Evolutionary conservation across 805 yeast genomes (phyloP).

Genomic region (Komagataella populi): DNA sequence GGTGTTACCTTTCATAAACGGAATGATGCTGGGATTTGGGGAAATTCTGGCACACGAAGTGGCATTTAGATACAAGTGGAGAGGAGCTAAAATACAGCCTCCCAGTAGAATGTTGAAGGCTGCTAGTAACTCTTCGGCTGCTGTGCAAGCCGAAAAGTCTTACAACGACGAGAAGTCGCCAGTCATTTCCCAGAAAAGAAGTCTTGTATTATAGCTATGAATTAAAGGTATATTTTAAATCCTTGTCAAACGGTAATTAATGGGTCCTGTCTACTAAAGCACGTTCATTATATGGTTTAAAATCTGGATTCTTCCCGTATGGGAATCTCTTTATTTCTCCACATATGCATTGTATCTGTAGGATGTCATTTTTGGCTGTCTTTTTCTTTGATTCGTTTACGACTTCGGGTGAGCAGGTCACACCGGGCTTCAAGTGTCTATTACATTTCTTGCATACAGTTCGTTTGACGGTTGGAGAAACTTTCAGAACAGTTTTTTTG

Average conservation of each 20-base stretch:
- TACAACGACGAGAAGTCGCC: not conserved
- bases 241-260: not conserved
- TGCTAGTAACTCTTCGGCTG: not conserved
- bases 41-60: conserved; percentile 89
- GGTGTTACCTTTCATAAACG: conserved; percentile 79
- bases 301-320: conserved; percentile 39
- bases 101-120: not conserved
- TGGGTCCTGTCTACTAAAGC: not conserved
- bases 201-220: not conserved
- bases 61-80: conserved; percentile 69
- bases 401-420: conserved; percentile 22
- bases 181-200: not conserved
- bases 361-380: conserved; percentile 25
- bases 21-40: conserved; percentile 92
- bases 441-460: conserved; percentile 57
- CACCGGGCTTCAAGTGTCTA: conserved; percentile 34
- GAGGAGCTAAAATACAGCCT: conserved; percentile 42
- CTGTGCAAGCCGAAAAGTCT: not conserved
- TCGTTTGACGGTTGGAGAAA: conserved; percentile 56
- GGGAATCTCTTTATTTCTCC: conserved; percentile 43
- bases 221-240: not conserved
- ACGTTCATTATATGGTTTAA: conserved; percentile 30
- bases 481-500: conserved; percentile 51
- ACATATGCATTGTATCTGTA: conserved; percentile 42
- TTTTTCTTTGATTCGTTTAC: conserved; percentile 25